Conservation (phyloP, 768 basidiomycete genomes). For the Russula sp. region DNA sequence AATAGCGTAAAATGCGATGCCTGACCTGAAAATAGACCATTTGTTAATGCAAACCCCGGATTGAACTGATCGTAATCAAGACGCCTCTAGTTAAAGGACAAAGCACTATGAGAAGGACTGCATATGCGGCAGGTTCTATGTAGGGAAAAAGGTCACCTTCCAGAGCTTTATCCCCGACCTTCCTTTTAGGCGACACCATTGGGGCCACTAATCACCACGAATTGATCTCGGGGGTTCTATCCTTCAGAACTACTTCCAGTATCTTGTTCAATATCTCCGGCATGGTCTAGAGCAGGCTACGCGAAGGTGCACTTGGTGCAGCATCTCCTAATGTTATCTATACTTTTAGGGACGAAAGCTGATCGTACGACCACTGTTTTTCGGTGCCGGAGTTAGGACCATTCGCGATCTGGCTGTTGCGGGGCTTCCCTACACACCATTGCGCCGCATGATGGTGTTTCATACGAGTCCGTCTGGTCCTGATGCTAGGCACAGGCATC, state of each 20-base stretch:
- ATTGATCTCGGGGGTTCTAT: background rate
- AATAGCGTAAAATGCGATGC: background rate
- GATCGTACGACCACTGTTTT: background rate
- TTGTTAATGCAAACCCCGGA: background rate
- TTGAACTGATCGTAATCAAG: background rate
- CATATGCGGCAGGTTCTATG: background rate
- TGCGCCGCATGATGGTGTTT: background rate
- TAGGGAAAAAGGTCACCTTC: background rate
- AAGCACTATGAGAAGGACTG: background rate
- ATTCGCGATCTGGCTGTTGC: background rate
- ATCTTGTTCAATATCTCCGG: background rate
- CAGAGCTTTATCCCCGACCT: background rate
- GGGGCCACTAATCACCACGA: slow-evolving; percentile 13
- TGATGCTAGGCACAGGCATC: background rate
- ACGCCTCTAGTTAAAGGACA: background rate
- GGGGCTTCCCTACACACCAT: background rate
- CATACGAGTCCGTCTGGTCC: background rate
- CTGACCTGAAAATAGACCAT: background rate
- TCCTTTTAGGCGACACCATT: background rate
- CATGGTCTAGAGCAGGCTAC: background rate
- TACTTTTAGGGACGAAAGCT: background rate
- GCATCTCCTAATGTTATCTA: background rate
- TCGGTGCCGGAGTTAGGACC: background rate
- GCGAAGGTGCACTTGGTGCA: background rate
- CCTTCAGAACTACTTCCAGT: background rate